Base-by-base conservation (phyloP, 306 rosid genomes). In the Quercus wislizeni region DNA sequence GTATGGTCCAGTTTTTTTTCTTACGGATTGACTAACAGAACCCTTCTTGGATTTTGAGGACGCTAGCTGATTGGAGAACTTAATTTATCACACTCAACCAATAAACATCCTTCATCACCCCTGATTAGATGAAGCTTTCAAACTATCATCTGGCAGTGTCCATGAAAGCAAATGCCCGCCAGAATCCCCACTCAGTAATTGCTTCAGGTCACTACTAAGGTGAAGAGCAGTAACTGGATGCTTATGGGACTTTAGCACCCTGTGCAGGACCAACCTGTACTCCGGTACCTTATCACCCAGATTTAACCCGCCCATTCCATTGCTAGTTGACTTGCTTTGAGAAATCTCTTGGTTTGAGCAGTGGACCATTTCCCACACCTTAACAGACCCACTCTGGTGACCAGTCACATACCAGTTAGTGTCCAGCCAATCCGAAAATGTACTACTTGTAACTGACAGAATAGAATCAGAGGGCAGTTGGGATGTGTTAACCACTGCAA, bases 301-400 rank as follows among this genome's bases (percentile, higher is more conserved):
- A 78, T 80, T 89, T 74, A 90, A 67, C 43, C 71, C 90, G 17
- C 86, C 91, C 59, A 56, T 55, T 62, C 89, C 93, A 74, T 77
- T 63, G 75, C 86, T 72, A 12, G 83, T 81, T 20, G 91, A 87
- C 88, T 90, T 91, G 78, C 82, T 79, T 51, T 82, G 92, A 81
- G 92, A 86, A 84, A 73, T 73, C 61, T 83, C 91, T 17, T 76
- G 89, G 63, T 83, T 85, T 71, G 94, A 85, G 89, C 86, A 78
- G 87, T 93, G 94, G 76, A 96, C 90, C 96, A 89, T 93, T 85
- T 92, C 97, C 99, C 98, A 96, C 79, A 96, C 97, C 89, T 96
- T 96, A 71, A 96, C 89, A 25, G 99, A 92, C 76, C 99, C 99
- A 80, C 99, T 96, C 92, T 96, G 99, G 88, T 96, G 99, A 77